Percentiles rank a stretch among this genome's conserved stretches.
Evolutionary conservation across 1,139 yeast genomes (phyloP).

Genomic region (Debaryomycetaceae sp.): DNA sequence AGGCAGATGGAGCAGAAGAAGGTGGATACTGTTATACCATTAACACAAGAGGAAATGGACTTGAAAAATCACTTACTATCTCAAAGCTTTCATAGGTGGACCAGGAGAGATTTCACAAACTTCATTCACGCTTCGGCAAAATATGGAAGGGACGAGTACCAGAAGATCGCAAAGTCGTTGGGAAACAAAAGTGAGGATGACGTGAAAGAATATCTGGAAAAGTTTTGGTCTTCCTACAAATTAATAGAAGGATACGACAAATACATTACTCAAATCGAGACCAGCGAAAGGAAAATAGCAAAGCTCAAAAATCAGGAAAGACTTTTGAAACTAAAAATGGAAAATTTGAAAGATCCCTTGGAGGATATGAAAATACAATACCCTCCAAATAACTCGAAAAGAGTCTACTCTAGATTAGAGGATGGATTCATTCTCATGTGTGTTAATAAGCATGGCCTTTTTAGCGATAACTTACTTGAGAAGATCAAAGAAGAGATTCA

Average conservation of each 20-base stretch:
- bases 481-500: slow-evolving; percentile 73
- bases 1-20: slow-evolving; percentile 56
- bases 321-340: slow-evolving; percentile 62
- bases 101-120: slow-evolving; percentile 83
- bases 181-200: slow-evolving; percentile 71
- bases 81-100: slow-evolving; percentile 77
- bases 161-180: slow-evolving; percentile 59
- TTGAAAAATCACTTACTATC: slow-evolving; percentile 58
- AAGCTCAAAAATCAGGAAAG: slow-evolving; percentile 64
- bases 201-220: slow-evolving; percentile 61
- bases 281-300: slow-evolving; percentile 78
- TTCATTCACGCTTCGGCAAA: slow-evolving; percentile 80
- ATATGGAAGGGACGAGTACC: slow-evolving; percentile 64
- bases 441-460: slow-evolving; percentile 74
- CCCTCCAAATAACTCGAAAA: slow-evolving; percentile 90
- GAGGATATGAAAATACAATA: slow-evolving; percentile 73
- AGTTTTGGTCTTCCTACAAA: slow-evolving; percentile 70
- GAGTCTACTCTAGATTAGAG: slow-evolving; percentile 79
- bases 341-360: slow-evolving; percentile 62
- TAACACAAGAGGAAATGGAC: slow-evolving; percentile 70
- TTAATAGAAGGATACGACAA: slow-evolving; percentile 85
- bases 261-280: slow-evolving; percentile 79
- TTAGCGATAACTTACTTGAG: slow-evolving; percentile 68
- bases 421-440: slow-evolving; percentile 77
- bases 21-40: slow-evolving; percentile 66